Base-by-base conservation (phyloP, 495 filamentous ascomycete genomes). In the Alectoria sarmentosa region DNA sequence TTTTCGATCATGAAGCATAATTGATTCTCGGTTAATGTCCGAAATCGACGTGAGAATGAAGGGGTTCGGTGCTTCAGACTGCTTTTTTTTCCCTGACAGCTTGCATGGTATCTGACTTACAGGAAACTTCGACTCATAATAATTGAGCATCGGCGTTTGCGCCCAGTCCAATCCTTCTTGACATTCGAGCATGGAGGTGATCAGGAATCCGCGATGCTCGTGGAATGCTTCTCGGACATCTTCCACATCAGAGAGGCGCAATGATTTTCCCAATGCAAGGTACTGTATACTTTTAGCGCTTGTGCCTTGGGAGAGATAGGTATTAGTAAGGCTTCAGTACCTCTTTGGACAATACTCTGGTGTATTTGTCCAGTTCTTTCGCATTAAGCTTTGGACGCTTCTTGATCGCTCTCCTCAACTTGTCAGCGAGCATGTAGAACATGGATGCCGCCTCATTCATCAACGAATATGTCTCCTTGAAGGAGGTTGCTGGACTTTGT, bases 361-460 rank as follows among this genome's bases (percentile, higher is more conserved):
- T 49, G 49, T 69, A 63, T 36, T 55, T 55, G 15, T 70, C 66
- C 28, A 66, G 21, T 23, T 60, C 63, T 30, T 68, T 65, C 28
- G 21, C 48, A 34, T 26, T 68, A 14, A 64, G 56, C 28, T 69
- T 57, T 19, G 65, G 55, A 26, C 48, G 32, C 30, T 46, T 61
- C 34, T 60, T 73, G 21, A 60, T 58, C 19, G 64, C 57, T 38
- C 64, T 66, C 34, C 56, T 69, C 52, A 77, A 71, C n/a, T 73
- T 72, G 64, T 88, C 86, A 11, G 78, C 79, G 39, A 90, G 69
- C 66, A 85, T 86, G 74, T 90, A 91, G 17, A 91, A 80, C 65
- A 91, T 73, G 58, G 82, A 81, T 37, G 91, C 82, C 3, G 86
- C 88, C 74, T 90, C 84, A 34, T 81, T 79, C 76, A 92, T 89